Percentiles rank a stretch among this genome's conserved stretches.
phyloP scores from a whole-genome alignment of 2,329 filamentous ascomycete genomes.

The Zopfia rhizophila region DNA sequence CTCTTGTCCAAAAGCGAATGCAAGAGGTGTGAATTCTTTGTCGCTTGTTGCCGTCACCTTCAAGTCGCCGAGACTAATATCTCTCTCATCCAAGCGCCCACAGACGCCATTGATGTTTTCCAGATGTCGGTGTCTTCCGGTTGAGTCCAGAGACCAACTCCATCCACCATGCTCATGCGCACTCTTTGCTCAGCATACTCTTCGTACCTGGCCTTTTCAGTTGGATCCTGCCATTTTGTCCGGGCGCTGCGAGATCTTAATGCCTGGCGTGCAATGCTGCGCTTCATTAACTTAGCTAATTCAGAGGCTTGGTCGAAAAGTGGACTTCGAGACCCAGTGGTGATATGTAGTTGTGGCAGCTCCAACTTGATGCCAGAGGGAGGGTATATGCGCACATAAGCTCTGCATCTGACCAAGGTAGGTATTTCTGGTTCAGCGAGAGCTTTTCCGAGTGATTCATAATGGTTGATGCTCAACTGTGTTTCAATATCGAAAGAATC shows the following conservation, averaged over 20 bases:
- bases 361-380: slow-evolving; percentile 50
- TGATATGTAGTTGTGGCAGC: slow-evolving; percentile 55
- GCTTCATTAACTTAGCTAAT: slow-evolving; percentile 50
- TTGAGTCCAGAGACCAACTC: slow-evolving; percentile 40
- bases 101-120: slow-evolving; percentile 23
- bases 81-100: slow-evolving; percentile 43
- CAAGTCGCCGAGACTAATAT: too few species aligned
- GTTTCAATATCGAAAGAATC: slow-evolving; percentile 43
- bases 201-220: slow-evolving; percentile 42
- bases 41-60: too few species aligned
- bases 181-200: slow-evolving; percentile 36
- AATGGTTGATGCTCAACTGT: slow-evolving; percentile 42
- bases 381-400: slow-evolving; percentile 55
- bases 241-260: slow-evolving; percentile 37
- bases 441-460: slow-evolving; percentile 29
- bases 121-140: slow-evolving; percentile 17
- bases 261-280: slow-evolving; percentile 50
- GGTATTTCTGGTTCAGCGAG: slow-evolving; percentile 26
- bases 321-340: slow-evolving; percentile 49
- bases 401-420: slow-evolving; percentile 38
- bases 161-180: slow-evolving; percentile 20
- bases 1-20: too few species aligned
- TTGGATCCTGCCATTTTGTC: slow-evolving; percentile 32
- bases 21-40: too few species aligned
- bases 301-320: slow-evolving; percentile 55